Evolutionary conservation across 2,329 filamentous ascomycete species (phyloP).

Genomic region (Penicillium vulpinum): DNA sequence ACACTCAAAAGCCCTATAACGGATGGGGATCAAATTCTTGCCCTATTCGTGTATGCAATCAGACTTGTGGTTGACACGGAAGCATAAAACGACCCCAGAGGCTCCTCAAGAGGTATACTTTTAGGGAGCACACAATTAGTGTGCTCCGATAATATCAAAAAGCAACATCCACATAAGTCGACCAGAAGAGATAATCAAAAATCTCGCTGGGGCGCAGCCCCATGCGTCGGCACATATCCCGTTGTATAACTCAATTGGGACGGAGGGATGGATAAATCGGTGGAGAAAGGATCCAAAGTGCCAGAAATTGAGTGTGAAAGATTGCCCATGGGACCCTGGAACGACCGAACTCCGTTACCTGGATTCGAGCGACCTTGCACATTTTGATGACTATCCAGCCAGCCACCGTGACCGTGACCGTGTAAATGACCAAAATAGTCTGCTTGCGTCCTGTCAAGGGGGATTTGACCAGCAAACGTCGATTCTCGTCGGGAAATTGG

Average conservation of each 20-base stretch:
- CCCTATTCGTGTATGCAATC: neutral
- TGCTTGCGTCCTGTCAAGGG: constrained; percentile 29
- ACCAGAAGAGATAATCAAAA: constrained; percentile 19
- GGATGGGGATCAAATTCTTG: neutral
- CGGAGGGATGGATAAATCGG: constrained; percentile 30
- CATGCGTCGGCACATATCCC: constrained; percentile 30
- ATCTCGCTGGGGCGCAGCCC: constrained; percentile 30
- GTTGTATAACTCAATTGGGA: constrained; percentile 32
- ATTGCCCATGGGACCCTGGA: constrained; percentile 23
- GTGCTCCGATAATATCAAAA: neutral
- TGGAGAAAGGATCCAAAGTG: constrained; percentile 32
- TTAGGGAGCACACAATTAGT: constrained; percentile 1
- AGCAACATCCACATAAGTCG: neutral
- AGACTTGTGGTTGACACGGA: neutral
- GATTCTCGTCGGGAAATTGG: constrained; percentile 40
- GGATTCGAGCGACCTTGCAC: constrained; percentile 24
- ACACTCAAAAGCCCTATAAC: no score
- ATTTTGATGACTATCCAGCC: constrained; percentile 31
- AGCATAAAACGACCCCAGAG: neutral
- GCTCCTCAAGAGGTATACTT: constrained; percentile 6
- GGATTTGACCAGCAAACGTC: constrained; percentile 28
- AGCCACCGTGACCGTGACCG: constrained; percentile 29
- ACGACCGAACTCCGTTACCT: constrained; percentile 24
- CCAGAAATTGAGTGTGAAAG: constrained; percentile 29
- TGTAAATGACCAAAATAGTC: constrained; percentile 33